phyloP scores from a whole-genome alignment of 306 rosid species.

The Leucaena leucocephala region DNA sequence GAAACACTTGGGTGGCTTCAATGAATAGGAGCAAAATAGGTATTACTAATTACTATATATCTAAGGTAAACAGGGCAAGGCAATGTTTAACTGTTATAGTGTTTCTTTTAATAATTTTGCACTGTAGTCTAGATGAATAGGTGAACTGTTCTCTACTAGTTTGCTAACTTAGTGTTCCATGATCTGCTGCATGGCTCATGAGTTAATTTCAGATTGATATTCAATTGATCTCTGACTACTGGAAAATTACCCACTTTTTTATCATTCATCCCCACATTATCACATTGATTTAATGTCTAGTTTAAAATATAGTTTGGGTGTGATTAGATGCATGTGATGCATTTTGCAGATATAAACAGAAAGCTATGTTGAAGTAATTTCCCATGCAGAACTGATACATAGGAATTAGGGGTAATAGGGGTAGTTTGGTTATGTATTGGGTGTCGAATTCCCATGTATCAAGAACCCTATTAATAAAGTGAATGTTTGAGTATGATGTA shows the following conservation, averaged over 20 bases:
- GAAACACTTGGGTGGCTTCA: slow-evolving; percentile 21
- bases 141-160: not conserved
- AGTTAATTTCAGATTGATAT: slow-evolving; percentile 24
- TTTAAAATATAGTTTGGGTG: not conserved
- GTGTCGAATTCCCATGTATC: too few relatives aligned
- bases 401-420: too few relatives aligned
- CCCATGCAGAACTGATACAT: not conserved
- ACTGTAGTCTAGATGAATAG: slow-evolving; percentile 19
- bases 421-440: too few relatives aligned
- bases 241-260: not conserved
- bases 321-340: not conserved
- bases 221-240: slow-evolving; percentile 26
- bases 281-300: not conserved
- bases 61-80: not conserved
- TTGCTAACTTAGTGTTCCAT: slow-evolving; percentile 11
- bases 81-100: not conserved
- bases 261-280: not conserved
- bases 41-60: slow-evolving; percentile 18
- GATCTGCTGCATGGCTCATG: slow-evolving; percentile 7
- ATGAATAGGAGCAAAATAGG: not conserved
- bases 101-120: slow-evolving; percentile 20
- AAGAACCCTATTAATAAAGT: not conserved
- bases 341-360: not conserved
- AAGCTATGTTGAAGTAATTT: not conserved
- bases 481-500: not conserved